Percentiles rank a stretch among this genome's conserved stretches.
Conservation (phyloP, 345 rosid genomes). For the Acer saccharum region DNA sequence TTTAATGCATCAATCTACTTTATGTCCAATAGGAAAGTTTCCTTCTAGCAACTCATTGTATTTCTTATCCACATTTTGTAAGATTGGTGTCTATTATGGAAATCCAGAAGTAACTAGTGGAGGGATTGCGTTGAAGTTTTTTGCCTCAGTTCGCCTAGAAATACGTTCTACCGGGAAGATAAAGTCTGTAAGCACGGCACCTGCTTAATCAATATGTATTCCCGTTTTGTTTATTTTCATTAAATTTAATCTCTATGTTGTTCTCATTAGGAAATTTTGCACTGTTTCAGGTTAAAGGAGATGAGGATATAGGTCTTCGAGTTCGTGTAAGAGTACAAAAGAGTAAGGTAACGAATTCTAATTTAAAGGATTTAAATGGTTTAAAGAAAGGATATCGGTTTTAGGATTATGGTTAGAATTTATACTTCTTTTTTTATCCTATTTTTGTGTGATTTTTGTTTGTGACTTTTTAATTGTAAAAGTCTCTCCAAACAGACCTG, state of each 20-base stretch:
- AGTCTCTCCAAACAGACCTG: not conserved
- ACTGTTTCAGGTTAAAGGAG: conserved; percentile 70
- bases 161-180: conserved; percentile 94
- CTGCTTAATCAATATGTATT: conserved; percentile 14
- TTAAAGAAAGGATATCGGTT: not conserved
- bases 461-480: not conserved
- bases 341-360: conserved; percentile 67
- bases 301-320: conserved; percentile 87
- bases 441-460: not conserved
- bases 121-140: conserved; percentile 92
- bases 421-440: not conserved
- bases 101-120: conserved; percentile 99
- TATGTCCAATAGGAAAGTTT: not conserved
- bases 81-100: conserved; percentile 98
- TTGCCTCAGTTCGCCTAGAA: conserved; percentile 93
- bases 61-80: conserved; percentile 26
- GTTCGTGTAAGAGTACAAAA: conserved; percentile 96
- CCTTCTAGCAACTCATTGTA: conserved; percentile 13
- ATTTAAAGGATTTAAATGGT: not conserved
- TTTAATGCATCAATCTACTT: conserved; percentile 13
- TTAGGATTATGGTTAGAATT: not conserved
- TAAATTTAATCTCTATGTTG: conserved; percentile 3
- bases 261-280: conserved; percentile 7
- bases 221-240: conserved; percentile 10
- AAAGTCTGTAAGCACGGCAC: conserved; percentile 72